These are phyloP conservation scores for Piper longum DNA, from an alignment of 164 flowering plant genomes.

Conservation along the genomic window DNA sequence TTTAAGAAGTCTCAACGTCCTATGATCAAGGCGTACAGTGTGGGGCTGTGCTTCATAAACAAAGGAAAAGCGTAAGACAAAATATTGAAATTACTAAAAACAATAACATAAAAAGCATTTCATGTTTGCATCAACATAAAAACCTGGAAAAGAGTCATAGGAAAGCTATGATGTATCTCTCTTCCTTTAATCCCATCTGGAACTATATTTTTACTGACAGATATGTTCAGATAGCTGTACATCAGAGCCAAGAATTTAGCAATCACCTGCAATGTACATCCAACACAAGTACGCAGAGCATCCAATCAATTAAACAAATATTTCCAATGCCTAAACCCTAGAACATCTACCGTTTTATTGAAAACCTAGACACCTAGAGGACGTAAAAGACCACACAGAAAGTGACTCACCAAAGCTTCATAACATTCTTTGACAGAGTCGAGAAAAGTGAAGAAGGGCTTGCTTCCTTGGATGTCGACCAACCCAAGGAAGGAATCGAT, in stretches of 20 bases:
- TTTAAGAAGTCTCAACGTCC: conserved; percentile 61
- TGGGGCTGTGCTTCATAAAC: conserved; percentile 53
- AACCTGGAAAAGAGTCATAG: conserved; percentile 93
- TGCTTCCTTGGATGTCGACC: conserved; percentile 67
- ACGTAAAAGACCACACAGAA: not conserved
- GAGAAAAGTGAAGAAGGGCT: conserved; percentile 65
- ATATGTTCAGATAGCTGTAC: conserved; percentile 83
- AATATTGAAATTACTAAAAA: not conserved
- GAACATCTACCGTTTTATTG: too few species aligned
- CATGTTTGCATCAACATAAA: not conserved
- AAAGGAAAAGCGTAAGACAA: not conserved
- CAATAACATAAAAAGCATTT: not conserved
- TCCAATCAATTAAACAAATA: too few species aligned
- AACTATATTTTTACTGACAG: conserved; percentile 63
- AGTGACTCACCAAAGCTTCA: conserved; percentile 69
- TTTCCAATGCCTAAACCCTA: too few species aligned
- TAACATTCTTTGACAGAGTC: conserved; percentile 87
- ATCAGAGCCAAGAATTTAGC: conserved; percentile 89
- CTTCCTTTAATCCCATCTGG: conserved; percentile 95
- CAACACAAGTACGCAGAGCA: too few species aligned
- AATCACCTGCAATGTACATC: conserved; percentile 47
- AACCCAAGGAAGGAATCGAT: conserved; percentile 64
- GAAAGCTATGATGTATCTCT: conserved; percentile 84
- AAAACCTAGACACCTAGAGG: too few species aligned
- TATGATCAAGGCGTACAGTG: conserved; percentile 51